Base-by-base conservation (phyloP, 2,329 filamentous ascomycete species). In the Calonectria henricotiae region DNA sequence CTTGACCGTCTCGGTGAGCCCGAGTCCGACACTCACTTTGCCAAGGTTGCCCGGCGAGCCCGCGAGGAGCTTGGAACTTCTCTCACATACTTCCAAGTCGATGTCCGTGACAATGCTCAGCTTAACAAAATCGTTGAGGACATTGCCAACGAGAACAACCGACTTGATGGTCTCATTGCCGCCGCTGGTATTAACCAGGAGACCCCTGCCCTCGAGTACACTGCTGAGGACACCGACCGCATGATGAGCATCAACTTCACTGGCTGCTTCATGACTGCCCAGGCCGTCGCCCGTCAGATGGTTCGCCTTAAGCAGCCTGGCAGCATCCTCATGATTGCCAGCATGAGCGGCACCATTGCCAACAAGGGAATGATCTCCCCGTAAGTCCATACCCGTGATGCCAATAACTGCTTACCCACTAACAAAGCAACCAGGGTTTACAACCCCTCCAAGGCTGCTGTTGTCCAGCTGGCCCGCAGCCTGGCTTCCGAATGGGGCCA, bases 161-260 rank as follows among this genome's bases (percentile, higher is more conserved):
- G 92, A 17, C 83, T 98, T 71, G 94, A 97, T 79, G 95, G 95
- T 0, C 84, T 97, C 66, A 90, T 98, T 58, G 89, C 89, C 2
- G 89, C 89, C 1, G 89, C 90, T 0, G 90, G 89, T 6, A 93
- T 94, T 76, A 94, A 97, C 83, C 93, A 97, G 82, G 94, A 97
- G 83, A 94, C 91, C 0, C 84, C 93, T 0, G 94, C 95, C 1
- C 85, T 98, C 65, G 94, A 97, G 60, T 97, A 97, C 79, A 88
- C 89, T 27, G 90, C 93, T 25, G 87, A 92, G 79, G 93, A 94
- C 79, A 90, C 90, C 80, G 90, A 95, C 80, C 89, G 91, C 82
- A 94, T 97, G 86, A 88, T 97, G 82, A 89, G 93, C 77, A 92
- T 96, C 78, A 97, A 98, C 83, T 87, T 97, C 76, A 96, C 91